Base-by-base conservation (phyloP, 148 eudicot genomes). In the Pharnaceum exiguum region DNA sequence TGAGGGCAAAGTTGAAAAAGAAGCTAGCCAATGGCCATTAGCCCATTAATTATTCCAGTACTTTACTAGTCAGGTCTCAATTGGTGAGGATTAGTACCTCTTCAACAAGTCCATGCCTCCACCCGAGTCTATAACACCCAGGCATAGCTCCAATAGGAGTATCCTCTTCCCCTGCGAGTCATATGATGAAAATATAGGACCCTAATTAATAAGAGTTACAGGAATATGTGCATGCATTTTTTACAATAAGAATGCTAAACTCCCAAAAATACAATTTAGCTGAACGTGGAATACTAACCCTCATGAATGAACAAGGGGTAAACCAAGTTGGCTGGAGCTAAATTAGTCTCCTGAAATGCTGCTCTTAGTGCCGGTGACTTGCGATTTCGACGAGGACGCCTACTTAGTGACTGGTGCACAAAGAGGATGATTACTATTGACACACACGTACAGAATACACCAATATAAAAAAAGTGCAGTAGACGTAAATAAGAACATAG, bases 141-240 rank as follows among this genome's bases (percentile, higher is more conserved):
- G 99, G 99, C 99, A 93, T 93, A 36, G 99, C 96, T 40, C 91
- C 96, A 59, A 93, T 93, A 26, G 96, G 99, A 12, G 85, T 75
- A 57, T 93, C 95, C 71, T 93, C 99, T 70, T 83, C 90, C 39
- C 97, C 97, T 89, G 77, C 51, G 81, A 45, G 40, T 46, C 51
- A 53, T 23, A 21, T 22, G 18, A n/a, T n/a, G n/a, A n/a, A n/a
- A n/a, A n/a, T n/a, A n/a, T n/a, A n/a, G n/a, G n/a, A n/a, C n/a
- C n/a, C n/a, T n/a, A n/a, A n/a, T n/a, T n/a, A n/a, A n/a, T n/a
- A n/a, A n/a, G n/a, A n/a, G n/a, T n/a, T n/a, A n/a, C n/a, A n/a
- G n/a, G n/a, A n/a, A n/a, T n/a, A n/a, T n/a, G n/a, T n/a, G n/a
- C n/a, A n/a, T n/a, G n/a, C n/a, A n/a, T n/a, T n/a, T n/a, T n/a